Base-by-base conservation (phyloP, 2,329 filamentous ascomycete species). In the Talaromyces sp. region DNA sequence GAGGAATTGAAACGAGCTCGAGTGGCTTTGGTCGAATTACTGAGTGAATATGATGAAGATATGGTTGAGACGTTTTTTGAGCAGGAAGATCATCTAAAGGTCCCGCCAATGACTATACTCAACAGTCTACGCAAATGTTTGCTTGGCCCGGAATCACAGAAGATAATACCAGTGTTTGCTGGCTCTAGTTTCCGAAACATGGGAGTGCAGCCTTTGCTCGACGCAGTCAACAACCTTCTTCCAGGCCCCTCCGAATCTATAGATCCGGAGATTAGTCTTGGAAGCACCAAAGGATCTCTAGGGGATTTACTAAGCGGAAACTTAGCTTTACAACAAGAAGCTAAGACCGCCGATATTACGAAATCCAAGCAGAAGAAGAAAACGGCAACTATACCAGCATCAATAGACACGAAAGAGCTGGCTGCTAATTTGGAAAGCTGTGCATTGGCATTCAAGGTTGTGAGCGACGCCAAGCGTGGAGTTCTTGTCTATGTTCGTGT, bases 101-200 rank as follows among this genome's bases (percentile, higher is more conserved):
- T 98, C 8, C 82, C 89, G 0, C 78, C 87, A 0, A 76, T 84
- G 19, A 82, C 89, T 49, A 88, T 98, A 66, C 87, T 89, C 66
- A 83, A 87, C 62, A 91, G 90, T 67, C 85, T 99, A 37, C 87
- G 93, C 39, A 85, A 88, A 54, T 89, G 88, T 45, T 86, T 96
- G 6, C 82, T 89, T 56, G 86, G 88, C 0, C 85, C 89, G 10
- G 70, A 69, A 9, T 31, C 57, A 9, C 92, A 91, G 60, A 82
- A 80, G n/a, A 82, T 96, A 19, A 90, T 95, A 50, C 94, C 94
- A 0, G 85, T 97, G 0, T 96, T 97, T 77, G 92, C 92, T 0
- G 94, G 94, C 2, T 93, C 94, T 5, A 97, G 93, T 76, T 93
- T 98, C 77, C 88, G 90, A 49, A 97, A 98, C 69, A 92, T 98